Evolutionary conservation across 306 rosid species (phyloP), one percentile per base, ranked within the genome.

Genomic region (Malus sieversii): DNA sequence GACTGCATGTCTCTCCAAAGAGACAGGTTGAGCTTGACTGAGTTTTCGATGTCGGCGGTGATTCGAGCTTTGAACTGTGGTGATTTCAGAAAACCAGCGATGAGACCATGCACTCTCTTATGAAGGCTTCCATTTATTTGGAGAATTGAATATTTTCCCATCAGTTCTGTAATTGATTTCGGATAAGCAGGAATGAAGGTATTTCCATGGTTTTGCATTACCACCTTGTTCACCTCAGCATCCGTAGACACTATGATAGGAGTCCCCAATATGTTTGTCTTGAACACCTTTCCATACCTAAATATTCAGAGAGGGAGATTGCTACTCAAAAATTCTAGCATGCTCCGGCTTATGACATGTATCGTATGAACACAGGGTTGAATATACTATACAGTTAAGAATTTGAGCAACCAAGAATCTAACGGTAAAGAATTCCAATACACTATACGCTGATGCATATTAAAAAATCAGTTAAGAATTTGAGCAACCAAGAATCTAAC

Each of bases 221-320:
- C 72, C 72, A 84, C 86, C 70, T 86, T 95, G 84, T 95, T 95
- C 75, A 90, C 96, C 1, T 95, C 97, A 3, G 96, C 81, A 53
- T 95, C 97, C 3, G 97, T 92, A 1, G 98, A 95, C 40, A 90
- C 85, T 79, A 95, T 89, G 75, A 95, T 88, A 14, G 85, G 87
- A 63, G 86, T 95, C 76, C 99, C 99, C 82, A 95, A 35, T 11
- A 92, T 87, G 80, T 84, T 73, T 2, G 99, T 92, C 78, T 77
- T 92, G 63, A 95, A 95, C 87, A 95, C 99, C 62, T 80, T 79
- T 59, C 99, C 99, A 18, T 95, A 92, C 84, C 97, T 95, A 83
- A 1, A 82, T 4, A 29, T 8, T 48, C 13, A 40, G 3, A 73
- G 16, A 55, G 38, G 40, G 8, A 29, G 35, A n/a, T 51, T 5